phyloP scores from a whole-genome alignment of 768 basidiomycete species.

The Podaxis rugospora region DNA sequence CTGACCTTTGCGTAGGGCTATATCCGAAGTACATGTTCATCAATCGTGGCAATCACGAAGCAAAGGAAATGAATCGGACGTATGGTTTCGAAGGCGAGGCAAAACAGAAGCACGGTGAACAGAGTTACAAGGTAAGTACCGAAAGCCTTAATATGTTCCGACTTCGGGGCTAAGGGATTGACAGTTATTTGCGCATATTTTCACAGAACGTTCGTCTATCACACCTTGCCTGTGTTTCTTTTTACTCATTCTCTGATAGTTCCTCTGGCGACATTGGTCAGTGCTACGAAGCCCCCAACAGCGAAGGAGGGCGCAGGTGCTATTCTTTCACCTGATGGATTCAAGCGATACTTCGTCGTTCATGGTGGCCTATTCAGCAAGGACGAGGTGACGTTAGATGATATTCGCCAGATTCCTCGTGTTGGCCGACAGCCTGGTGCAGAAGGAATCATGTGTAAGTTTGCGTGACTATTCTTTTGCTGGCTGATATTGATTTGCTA shows the following conservation, averaged over 20 bases:
- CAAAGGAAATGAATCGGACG: constrained; percentile 93
- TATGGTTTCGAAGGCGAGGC: constrained; percentile 96
- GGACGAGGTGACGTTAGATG: constrained; percentile 91
- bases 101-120: constrained; percentile 94
- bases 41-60: constrained; percentile 96
- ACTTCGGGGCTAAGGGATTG: background rate
- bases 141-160: background rate
- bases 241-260: constrained; percentile 42
- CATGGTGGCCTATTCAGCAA: constrained; percentile 97
- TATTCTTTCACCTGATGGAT: constrained; percentile 79
- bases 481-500: constrained; percentile 9
- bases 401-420: constrained; percentile 83
- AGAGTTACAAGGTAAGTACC: constrained; percentile 78
- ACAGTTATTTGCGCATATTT: constrained; percentile 89
- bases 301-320: constrained; percentile 35
- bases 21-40: constrained; percentile 88
- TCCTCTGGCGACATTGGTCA: constrained; percentile 84
- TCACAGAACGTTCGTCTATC: constrained; percentile 72
- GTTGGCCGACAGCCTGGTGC: constrained; percentile 90
- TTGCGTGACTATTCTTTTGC: constrained; percentile 8
- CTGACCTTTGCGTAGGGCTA: constrained; percentile 56
- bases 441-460: constrained; percentile 92
- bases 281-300: constrained; percentile 59
- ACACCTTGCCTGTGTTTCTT: background rate
- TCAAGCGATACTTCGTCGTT: constrained; percentile 89